phyloP scores from a whole-genome alignment of 306 rosid species.

The Gastrolobium bilobum region DNA sequence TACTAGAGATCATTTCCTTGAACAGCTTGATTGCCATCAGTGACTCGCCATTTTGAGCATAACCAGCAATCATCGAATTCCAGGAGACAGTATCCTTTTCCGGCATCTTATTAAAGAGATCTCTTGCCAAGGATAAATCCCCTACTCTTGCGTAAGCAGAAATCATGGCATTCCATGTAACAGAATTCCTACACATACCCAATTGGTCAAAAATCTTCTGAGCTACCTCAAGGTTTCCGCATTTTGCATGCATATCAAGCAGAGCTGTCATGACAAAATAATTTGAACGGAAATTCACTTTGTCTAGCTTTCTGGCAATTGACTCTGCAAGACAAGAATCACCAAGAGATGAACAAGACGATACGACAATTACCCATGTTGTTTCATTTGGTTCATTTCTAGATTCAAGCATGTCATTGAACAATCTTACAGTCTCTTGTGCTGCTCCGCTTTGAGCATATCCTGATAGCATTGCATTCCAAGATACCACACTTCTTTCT shows the following conservation, averaged over 20 bases:
- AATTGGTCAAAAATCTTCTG: slow-evolving; percentile 60
- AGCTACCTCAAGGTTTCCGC: slow-evolving; percentile 67
- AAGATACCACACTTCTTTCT: slow-evolving; percentile 66
- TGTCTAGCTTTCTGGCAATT: slow-evolving; percentile 51
- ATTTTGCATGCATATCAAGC: slow-evolving; percentile 78
- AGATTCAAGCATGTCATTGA: slow-evolving; percentile 61
- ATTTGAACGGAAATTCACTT: slow-evolving; percentile 54
- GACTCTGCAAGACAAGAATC: slow-evolving; percentile 58
- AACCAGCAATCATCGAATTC: slow-evolving; percentile 78
- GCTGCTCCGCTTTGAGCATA: slow-evolving; percentile 66
- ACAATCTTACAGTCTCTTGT: slow-evolving; percentile 65
- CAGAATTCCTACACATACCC: slow-evolving; percentile 54
- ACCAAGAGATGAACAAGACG: slow-evolving; percentile 60
- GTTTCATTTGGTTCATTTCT: slow-evolving; percentile 59
- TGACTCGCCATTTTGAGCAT: slow-evolving; percentile 74
- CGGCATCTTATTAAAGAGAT: slow-evolving; percentile 71
- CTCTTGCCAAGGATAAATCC: slow-evolving; percentile 57
- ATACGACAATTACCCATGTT: slow-evolving; percentile 70
- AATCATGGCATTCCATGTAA: slow-evolving; percentile 78
- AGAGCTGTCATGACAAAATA: slow-evolving; percentile 68
- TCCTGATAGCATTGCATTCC: slow-evolving; percentile 86
- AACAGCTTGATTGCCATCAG: slow-evolving; percentile 66
- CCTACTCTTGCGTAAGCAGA: slow-evolving; percentile 74
- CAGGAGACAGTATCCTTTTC: slow-evolving; percentile 67
- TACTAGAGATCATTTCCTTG: slow-evolving; percentile 57